These are phyloP conservation scores for Diophrys sp. DNA, from an alignment of 73 alveolate genomes.

Conservation along the genomic window DNA sequence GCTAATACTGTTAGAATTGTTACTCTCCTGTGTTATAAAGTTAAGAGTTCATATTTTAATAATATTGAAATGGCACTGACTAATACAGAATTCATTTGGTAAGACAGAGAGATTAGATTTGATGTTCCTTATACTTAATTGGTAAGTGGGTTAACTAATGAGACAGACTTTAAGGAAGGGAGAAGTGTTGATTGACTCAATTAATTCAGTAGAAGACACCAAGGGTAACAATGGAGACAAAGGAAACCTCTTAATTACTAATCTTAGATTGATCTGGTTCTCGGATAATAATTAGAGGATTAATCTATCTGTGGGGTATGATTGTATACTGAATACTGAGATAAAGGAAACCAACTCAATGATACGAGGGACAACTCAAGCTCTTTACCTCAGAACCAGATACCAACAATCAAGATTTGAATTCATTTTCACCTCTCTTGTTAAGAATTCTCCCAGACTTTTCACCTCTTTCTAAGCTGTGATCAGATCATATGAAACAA, in stretches of 20 bases:
- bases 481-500: slow-evolving; percentile 84
- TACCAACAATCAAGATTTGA: slow-evolving; percentile 77
- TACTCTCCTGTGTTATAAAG: too few relatives aligned
- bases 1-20: too few relatives aligned
- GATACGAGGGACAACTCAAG: slow-evolving; percentile 82
- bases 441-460: slow-evolving; percentile 75
- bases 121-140: slow-evolving; percentile 74
- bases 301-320: slow-evolving; percentile 88
- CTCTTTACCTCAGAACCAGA: slow-evolving; percentile 74
- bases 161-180: slow-evolving; percentile 69
- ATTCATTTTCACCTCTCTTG: slow-evolving; percentile 83
- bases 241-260: slow-evolving; percentile 86
- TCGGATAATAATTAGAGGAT: slow-evolving; percentile 75
- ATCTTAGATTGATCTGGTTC: slow-evolving; percentile 91
- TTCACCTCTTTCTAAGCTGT: slow-evolving; percentile 83
- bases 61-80: slow-evolving; percentile 7
- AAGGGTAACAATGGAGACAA: slow-evolving; percentile 89
- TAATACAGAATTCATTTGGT: slow-evolving; percentile 67
- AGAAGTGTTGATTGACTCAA: slow-evolving; percentile 79
- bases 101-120: slow-evolving; percentile 82
- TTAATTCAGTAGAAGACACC: slow-evolving; percentile 83
- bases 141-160: background rate
- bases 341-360: slow-evolving; percentile 74
- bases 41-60: too few relatives aligned
- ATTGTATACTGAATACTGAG: slow-evolving; percentile 78